These are phyloP conservation scores for Escovopsis sp. DNA, from an alignment of 2,329 filamentous ascomycete genomes.

Conservation along the genomic window DNA sequence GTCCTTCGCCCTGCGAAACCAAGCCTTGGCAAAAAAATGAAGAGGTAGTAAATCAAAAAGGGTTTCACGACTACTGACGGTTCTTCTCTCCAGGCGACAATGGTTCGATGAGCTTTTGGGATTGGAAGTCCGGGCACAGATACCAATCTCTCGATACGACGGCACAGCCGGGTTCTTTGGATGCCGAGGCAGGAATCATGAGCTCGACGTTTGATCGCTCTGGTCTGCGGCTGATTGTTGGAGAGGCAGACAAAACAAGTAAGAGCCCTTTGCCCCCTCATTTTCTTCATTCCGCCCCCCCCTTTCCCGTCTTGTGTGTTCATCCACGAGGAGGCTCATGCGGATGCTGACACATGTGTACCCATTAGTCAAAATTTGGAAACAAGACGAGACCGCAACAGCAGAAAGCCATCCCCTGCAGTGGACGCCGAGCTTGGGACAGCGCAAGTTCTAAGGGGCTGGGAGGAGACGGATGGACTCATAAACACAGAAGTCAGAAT, in stretches of 20 bases:
- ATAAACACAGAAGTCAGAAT: neutral
- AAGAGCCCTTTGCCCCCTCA: constrained; percentile 14
- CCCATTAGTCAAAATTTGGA: constrained; percentile 75
- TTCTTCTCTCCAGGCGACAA: constrained; percentile 48
- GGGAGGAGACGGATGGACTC: no score
- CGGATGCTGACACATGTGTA: neutral
- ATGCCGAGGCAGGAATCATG: constrained; percentile 92
- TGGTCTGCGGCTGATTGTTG: constrained; percentile 77
- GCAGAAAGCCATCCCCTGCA: constrained; percentile 82
- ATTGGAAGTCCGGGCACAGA: constrained; percentile 91
- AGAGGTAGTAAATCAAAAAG: neutral
- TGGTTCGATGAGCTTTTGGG: constrained; percentile 94
- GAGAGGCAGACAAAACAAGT: constrained; percentile 93
- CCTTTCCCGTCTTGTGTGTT: neutral
- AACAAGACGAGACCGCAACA: constrained; percentile 79
- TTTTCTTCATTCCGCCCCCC: neutral
- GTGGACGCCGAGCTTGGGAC: constrained; percentile 72
- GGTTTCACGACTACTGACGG: neutral
- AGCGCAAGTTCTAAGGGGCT: constrained; percentile 51
- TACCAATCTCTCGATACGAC: constrained; percentile 85
- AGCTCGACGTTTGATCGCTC: constrained; percentile 84
- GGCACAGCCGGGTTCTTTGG: constrained; percentile 83
- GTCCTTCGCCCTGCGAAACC: constrained; percentile 4
- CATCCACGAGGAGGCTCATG: neutral
- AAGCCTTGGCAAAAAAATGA: no score